These are phyloP conservation scores for Ilyonectria robusta DNA, from an alignment of 2,329 filamentous ascomycete species.

Conservation along the genomic window DNA sequence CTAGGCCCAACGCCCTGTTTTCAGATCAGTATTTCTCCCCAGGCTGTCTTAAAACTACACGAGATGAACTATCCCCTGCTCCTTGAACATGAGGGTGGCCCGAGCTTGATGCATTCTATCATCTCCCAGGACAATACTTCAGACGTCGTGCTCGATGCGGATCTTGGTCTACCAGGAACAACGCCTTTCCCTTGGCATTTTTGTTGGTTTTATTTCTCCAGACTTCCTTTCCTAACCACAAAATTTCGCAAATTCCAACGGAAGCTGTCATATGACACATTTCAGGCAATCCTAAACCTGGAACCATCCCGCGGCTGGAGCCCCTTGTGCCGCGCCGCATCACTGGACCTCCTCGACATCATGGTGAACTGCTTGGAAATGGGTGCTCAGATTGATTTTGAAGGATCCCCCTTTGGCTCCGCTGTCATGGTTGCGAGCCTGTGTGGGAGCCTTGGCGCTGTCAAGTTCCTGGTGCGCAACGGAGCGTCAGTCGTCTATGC, in stretches of 20 bases:
- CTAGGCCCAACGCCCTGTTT: no score
- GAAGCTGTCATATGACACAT: rapidly evolving
- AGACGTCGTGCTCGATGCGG: background rate
- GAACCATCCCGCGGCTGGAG: slow-evolving; percentile 30
- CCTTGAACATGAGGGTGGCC: background rate
- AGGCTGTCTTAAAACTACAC: no score
- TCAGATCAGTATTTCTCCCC: no score
- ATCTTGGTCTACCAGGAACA: rapidly evolving
- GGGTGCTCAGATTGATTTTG: slow-evolving; percentile 16
- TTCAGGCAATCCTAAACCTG: slow-evolving; percentile 19
- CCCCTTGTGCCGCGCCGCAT: slow-evolving; percentile 23
- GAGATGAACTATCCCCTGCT: no score
- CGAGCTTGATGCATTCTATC: slow-evolving; percentile 20
- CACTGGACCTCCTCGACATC: background rate
- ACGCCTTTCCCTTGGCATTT: slow-evolving; percentile 27
- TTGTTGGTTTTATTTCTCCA: background rate
- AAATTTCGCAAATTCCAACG: slow-evolving; percentile 3
- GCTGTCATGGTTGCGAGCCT: slow-evolving; percentile 27
- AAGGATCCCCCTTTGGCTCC: slow-evolving; percentile 27
- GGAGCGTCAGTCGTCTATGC: slow-evolving; percentile 1
- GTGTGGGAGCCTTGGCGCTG: slow-evolving; percentile 16
- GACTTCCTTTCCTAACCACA: background rate
- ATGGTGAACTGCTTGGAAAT: slow-evolving; percentile 22
- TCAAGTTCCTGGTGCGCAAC: slow-evolving; percentile 3
- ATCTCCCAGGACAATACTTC: background rate